A percentile compares a stretch with the other conserved stretches of the same genome.
phyloP scores from a whole-genome alignment of 1,139 yeast genomes.

The Diutina mesorugosa region DNA sequence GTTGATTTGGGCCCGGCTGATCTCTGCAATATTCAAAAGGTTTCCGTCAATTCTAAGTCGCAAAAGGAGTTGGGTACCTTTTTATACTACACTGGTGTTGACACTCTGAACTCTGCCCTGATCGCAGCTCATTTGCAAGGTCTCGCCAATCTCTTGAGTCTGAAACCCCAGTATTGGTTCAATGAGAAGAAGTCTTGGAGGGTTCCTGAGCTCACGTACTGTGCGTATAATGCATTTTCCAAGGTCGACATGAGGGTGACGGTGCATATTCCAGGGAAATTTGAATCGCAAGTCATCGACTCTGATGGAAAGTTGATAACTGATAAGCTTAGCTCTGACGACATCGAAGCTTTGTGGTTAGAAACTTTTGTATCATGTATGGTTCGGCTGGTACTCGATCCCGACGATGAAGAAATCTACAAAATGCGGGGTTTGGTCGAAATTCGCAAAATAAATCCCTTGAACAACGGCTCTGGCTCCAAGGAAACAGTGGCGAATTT shows the following conservation, averaged over 20 bases:
- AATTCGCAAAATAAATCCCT: slow-evolving; percentile 39
- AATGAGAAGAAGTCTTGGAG: slow-evolving; percentile 63
- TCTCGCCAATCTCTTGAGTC: slow-evolving; percentile 56
- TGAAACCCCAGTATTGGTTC: slow-evolving; percentile 44
- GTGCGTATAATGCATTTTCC: slow-evolving; percentile 37
- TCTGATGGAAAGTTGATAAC: slow-evolving; percentile 31
- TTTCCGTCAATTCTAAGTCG: slow-evolving; percentile 22
- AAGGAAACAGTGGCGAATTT: slow-evolving; percentile 39
- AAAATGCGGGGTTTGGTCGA: slow-evolving; percentile 41
- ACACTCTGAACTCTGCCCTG: slow-evolving; percentile 44
- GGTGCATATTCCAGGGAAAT: slow-evolving; percentile 36
- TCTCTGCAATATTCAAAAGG: slow-evolving; percentile 58
- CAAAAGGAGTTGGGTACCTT: slow-evolving; percentile 37
- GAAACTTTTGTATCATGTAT: slow-evolving; percentile 60
- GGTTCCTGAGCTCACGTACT: slow-evolving; percentile 50
- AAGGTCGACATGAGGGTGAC: slow-evolving; percentile 17
- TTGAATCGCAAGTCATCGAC: slow-evolving; percentile 32
- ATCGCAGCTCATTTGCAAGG: slow-evolving; percentile 67
- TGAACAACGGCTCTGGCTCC: slow-evolving; percentile 28
- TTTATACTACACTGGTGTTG: slow-evolving; percentile 44
- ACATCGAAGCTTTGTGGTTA: slow-evolving; percentile 35
- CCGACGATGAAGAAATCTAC: slow-evolving; percentile 41
- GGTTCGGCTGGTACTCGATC: slow-evolving; percentile 56
- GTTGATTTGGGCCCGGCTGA: slow-evolving; percentile 80
- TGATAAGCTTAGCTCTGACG: slow-evolving; percentile 22